phyloP scores from a whole-genome alignment of 495 filamentous ascomycete species.

The Penicillium robsamsonii region DNA sequence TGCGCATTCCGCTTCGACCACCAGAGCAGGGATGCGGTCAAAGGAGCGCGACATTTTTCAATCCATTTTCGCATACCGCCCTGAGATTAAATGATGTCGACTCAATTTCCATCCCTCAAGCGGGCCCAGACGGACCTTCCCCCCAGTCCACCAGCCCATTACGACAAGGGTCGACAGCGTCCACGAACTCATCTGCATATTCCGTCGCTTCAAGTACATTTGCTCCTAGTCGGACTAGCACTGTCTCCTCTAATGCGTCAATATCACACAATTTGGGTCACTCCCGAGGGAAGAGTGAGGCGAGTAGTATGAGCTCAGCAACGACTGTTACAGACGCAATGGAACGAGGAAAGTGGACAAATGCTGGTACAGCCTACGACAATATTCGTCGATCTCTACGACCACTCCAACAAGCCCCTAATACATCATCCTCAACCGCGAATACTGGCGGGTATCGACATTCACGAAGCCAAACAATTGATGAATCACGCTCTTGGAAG shows the following conservation, averaged over 20 bases:
- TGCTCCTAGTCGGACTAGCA: slow-evolving; percentile 69
- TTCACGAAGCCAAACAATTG: slow-evolving; percentile 44
- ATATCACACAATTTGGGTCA: slow-evolving; percentile 55
- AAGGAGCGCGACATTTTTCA: slow-evolving; percentile 29
- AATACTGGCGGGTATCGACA: slow-evolving; percentile 37
- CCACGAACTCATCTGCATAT: slow-evolving; percentile 75
- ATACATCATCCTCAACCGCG: slow-evolving; percentile 38
- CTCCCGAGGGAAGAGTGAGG: slow-evolving; percentile 76
- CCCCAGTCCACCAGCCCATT: slow-evolving; percentile 56
- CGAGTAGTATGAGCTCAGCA: slow-evolving; percentile 45
- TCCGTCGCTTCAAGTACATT: slow-evolving; percentile 65
- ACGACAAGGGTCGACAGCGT: slow-evolving; percentile 74
- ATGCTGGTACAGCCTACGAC: slow-evolving; percentile 60
- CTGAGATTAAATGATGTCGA: slow-evolving; percentile 38
- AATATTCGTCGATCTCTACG: slow-evolving; percentile 73
- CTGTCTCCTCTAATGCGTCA: slow-evolving; percentile 73
- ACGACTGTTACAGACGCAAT: slow-evolving; percentile 32
- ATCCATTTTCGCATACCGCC: slow-evolving; percentile 34
- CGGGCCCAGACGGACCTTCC: slow-evolving; percentile 66
- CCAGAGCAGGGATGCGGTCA: slow-evolving; percentile 46
- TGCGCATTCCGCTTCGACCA: slow-evolving; percentile 29
- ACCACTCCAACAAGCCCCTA: slow-evolving; percentile 69
- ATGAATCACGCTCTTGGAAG: slow-evolving; percentile 38
- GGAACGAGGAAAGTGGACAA: slow-evolving; percentile 32
- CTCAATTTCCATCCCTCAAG: slow-evolving; percentile 47